Evolutionary conservation across 768 basidiomycete genomes (phyloP).

Genomic region (Gloeostereum incarnatum): DNA sequence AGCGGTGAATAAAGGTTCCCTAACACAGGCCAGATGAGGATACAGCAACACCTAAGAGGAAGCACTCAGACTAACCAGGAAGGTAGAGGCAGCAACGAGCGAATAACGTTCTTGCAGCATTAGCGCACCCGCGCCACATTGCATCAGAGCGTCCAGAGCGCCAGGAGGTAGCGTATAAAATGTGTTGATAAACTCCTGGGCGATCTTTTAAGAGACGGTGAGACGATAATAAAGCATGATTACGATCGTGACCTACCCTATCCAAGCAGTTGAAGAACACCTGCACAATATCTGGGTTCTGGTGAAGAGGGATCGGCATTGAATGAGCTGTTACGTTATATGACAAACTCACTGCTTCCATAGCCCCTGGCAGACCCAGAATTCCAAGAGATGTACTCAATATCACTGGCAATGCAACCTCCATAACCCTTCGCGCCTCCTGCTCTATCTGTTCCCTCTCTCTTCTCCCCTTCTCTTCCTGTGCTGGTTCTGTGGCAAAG

Average conservation of each 20-base stretch:
- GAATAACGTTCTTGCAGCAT: constrained; percentile 80
- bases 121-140: constrained; percentile 58
- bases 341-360: constrained; percentile 51
- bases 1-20: constrained; percentile 59
- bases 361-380: constrained; percentile 48
- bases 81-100: constrained; percentile 71
- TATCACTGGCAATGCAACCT: constrained; percentile 44
- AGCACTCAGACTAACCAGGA: constrained; percentile 52
- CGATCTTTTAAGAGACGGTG: constrained; percentile 25
- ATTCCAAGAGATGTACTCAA: constrained; percentile 46
- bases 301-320: not conserved
- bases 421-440: constrained; percentile 50
- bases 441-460: constrained; percentile 3
- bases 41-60: not conserved
- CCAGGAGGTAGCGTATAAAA: constrained; percentile 59
- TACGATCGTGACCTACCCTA: constrained; percentile 38
- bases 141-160: constrained; percentile 58
- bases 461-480: constrained; percentile 30
- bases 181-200: constrained; percentile 48
- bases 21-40: constrained; percentile 15
- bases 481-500: constrained; percentile 34
- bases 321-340: not conserved
- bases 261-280: constrained; percentile 83
- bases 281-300: constrained; percentile 92
- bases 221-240: not conserved